Base-by-base conservation (phyloP, 306 rosid species). In the Cucurbita moschata region DNA sequence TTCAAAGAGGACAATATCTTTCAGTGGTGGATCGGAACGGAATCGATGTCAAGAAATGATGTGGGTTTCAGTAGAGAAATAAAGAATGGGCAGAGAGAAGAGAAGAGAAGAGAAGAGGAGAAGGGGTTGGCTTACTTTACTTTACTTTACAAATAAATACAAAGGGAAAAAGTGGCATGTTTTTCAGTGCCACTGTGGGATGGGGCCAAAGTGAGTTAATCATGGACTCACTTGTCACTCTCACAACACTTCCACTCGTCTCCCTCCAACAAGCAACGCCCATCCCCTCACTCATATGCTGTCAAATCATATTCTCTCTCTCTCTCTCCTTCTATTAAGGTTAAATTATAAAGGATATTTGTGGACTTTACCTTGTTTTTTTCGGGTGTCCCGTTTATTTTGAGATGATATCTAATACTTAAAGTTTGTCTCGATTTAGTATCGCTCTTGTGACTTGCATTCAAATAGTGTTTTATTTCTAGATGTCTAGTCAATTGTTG, bases 161-260 rank as follows among this genome's bases (percentile, higher is more conserved):
- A 76, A 85, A 79, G 77, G 42, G 74, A 50, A 77, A 85, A 82
- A 81, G 75, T 54, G 53, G 37, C 97, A 92, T 89, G 96, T 77
- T 88, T 89, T 92, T 92, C 98, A 89, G 98, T 88, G 96, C 95
- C 98, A 85, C 73, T 49, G 84, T 74, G 78, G 18, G 18, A 52
- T 69, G 74, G 80, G 76, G 76, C 77, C 71, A 13, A 10, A 6
- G 12, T 44, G 60, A n/a, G 26, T 81, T 83, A 83, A 87, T 87
- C 89, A 83, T 86, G 78, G 82, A 67, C 72, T 80, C 96, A 87
- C 73, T 81, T 79, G 97, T 91, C 92, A 18, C 87, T 85, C 80
- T 87, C 97, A 85, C 14, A n/a, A 16, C 15, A 83, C 92, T 15
- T 23, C 13, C 65, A 43, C 47, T 8, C 46, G 71, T 62, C 69